phyloP scores from a whole-genome alignment of 1,284 basidiomycete genomes.

The Neonothopanus nambi region DNA sequence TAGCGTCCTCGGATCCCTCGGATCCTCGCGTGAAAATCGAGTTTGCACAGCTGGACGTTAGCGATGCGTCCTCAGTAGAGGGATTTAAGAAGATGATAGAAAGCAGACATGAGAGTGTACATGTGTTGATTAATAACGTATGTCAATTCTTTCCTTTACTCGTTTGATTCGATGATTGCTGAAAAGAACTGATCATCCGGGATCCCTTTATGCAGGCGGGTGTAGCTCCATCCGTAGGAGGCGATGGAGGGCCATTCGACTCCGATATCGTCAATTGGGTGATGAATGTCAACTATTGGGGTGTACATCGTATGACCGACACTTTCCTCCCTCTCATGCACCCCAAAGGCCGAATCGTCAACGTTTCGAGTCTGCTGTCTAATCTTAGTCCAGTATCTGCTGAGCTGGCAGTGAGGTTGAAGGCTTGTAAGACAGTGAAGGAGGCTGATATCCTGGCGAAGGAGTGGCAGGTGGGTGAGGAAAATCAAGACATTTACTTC shows the following conservation, averaged over 20 bases:
- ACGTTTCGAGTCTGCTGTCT: background rate
- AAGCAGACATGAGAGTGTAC: background rate
- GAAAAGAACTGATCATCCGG: no score
- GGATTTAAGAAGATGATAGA: background rate
- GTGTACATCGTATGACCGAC: background rate
- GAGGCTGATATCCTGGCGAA: background rate
- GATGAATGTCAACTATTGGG: background rate
- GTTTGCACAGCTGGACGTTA: background rate
- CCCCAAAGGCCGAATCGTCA: background rate
- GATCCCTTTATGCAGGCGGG: background rate
- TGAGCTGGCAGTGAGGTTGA: constrained; percentile 11
- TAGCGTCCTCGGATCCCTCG: no score
- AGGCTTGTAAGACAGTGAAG: constrained; percentile 3
- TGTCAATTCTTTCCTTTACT: background rate
- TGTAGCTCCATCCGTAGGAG: background rate
- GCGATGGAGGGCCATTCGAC: background rate
- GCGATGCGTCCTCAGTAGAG: background rate
- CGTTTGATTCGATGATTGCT: no score
- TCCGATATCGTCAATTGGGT: background rate
- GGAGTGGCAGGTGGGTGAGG: constrained; percentile 2
- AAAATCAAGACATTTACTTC: no score
- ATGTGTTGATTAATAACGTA: background rate
- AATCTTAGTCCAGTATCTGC: constrained; percentile 13
- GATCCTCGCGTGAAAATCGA: background rate
- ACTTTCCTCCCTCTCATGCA: constrained; percentile 1